phyloP scores from a whole-genome alignment of 2,329 filamentous ascomycete genomes.

The Tricladium varicosporioides region DNA sequence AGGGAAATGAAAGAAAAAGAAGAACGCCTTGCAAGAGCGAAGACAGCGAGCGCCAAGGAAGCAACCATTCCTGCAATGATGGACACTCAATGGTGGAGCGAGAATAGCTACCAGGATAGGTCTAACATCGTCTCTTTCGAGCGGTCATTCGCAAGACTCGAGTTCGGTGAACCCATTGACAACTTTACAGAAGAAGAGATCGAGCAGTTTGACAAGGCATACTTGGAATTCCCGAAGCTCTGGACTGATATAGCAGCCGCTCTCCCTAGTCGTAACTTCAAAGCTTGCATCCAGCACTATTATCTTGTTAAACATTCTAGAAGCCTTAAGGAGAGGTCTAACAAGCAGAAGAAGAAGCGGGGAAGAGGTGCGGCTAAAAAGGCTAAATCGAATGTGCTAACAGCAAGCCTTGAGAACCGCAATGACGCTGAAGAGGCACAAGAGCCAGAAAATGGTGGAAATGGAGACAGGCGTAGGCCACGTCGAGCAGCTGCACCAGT shows the following conservation, averaged over 20 bases:
- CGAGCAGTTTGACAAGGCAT: conserved; percentile 69
- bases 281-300: conserved; percentile 82
- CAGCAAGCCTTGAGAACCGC: conserved; percentile 62
- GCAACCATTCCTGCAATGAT: conserved; percentile 71
- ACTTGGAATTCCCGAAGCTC: conserved; percentile 75
- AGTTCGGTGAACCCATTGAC: conserved; percentile 69
- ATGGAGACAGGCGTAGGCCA: conserved; percentile 51
- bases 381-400: conserved; percentile 60
- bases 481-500: conserved; percentile 65
- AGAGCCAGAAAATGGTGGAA: conserved; percentile 53
- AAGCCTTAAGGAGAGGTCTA: conserved; percentile 74
- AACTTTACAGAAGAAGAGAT: conserved; percentile 74
- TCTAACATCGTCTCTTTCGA: conserved; percentile 64
- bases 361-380: conserved; percentile 40
- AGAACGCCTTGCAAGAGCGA: conserved; percentile 60
- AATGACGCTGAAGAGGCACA: conserved; percentile 27
- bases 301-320: conserved; percentile 75
- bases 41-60: conserved; percentile 74
- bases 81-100: conserved; percentile 56
- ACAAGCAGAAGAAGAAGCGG: conserved; percentile 52
- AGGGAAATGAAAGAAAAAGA: conserved; percentile 70
- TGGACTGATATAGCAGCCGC: conserved; percentile 75
- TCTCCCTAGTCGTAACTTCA: conserved; percentile 67
- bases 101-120: conserved; percentile 60
- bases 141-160: conserved; percentile 66